Conservation (phyloP, 1,284 basidiomycete species). For the Pseudomicrostroma phylloplanum region DNA sequence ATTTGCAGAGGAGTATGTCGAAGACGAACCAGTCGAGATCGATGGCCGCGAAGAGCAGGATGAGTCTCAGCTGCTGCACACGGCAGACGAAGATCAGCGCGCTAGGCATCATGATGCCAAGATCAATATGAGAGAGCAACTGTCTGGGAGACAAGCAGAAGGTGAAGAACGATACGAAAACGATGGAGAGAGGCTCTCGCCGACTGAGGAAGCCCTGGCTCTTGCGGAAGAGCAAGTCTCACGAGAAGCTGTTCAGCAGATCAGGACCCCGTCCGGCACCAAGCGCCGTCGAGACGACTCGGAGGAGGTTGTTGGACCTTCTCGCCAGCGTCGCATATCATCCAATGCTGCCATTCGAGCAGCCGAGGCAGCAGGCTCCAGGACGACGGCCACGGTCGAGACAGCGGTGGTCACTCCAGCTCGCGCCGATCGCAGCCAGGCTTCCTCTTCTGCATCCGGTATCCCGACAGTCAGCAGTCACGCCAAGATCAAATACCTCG, state of each 20-base stretch:
- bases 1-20: neutral
- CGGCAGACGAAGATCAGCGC: conserved; percentile 1
- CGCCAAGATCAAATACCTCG: neutral
- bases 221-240: neutral
- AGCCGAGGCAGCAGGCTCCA: neutral
- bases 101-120: neutral
- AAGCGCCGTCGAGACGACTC: neutral
- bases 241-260: no score
- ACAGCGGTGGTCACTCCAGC: neutral
- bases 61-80: neutral
- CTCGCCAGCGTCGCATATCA: neutral
- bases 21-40: neutral
- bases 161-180: neutral
- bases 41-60: neutral
- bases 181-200: neutral
- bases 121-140: neutral
- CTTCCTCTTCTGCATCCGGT: neutral
- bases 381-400: neutral
- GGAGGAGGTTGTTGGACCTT: neutral
- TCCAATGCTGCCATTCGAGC: neutral
- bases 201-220: neutral
- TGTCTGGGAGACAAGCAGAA: neutral
- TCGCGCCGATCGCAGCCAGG: neutral
- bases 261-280: neutral
- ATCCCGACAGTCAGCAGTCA: neutral